Conservation (phyloP, 164 flowering plant genomes). For the Nelumbo lutea region DNA sequence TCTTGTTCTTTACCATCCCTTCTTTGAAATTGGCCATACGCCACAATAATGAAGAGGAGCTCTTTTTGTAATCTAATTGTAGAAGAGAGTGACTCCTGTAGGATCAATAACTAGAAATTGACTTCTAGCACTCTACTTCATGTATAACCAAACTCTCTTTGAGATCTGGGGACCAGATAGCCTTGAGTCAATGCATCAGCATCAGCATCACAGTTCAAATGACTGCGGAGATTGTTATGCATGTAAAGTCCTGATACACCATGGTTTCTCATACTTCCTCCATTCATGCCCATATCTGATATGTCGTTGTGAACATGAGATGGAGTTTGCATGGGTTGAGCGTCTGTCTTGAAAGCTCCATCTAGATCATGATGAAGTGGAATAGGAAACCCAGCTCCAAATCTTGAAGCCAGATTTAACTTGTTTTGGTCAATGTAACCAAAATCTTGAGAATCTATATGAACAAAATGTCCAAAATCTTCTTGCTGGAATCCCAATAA, state of each 20-base stretch:
- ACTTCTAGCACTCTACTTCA: conserved; percentile 1
- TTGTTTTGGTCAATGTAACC: conserved; percentile 12
- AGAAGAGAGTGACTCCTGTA: background rate
- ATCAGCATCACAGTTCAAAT: conserved; percentile 14
- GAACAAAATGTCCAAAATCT: conserved; percentile 13
- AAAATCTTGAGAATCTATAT: conserved; percentile 9
- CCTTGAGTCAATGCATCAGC: conserved; percentile 10
- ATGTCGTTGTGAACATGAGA: conserved; percentile 8
- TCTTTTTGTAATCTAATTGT: background rate
- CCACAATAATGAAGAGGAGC: background rate
- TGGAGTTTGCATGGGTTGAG: conserved; percentile 16
- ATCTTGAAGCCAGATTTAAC: conserved; percentile 7
- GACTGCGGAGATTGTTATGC: conserved; percentile 13
- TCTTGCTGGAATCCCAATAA: conserved; percentile 21
- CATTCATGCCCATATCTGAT: conserved; percentile 20
- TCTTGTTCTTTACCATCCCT: too few species aligned
- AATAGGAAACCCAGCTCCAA: conserved; percentile 20
- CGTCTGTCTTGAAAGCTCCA: conserved; percentile 10
- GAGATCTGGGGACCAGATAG: conserved; percentile 1
- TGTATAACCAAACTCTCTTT: conserved; percentile 1
- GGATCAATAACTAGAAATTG: background rate
- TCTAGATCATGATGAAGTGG: conserved; percentile 23
- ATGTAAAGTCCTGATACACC: conserved; percentile 11
- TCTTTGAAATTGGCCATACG: background rate
- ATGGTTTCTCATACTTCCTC: conserved; percentile 20